Conservation (phyloP, 805 yeast genomes). For the Metschnikowia lunata region DNA sequence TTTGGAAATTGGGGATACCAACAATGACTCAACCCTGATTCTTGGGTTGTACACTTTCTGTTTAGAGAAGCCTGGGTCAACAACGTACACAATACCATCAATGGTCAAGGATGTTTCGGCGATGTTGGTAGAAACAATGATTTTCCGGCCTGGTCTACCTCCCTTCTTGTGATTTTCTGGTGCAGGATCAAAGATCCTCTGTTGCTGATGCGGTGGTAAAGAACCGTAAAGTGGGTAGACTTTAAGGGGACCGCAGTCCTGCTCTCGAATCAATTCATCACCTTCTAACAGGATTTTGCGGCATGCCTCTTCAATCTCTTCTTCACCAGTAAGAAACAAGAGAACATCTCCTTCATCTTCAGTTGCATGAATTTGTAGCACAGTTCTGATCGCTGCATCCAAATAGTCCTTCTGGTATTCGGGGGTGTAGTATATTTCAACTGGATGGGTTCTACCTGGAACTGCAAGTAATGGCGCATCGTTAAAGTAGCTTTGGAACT, state of each 20-base stretch:
- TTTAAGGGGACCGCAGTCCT: slow-evolving; percentile 80
- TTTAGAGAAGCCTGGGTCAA: slow-evolving; percentile 95
- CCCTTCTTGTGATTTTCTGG: slow-evolving; percentile 65
- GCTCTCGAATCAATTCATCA: slow-evolving; percentile 84
- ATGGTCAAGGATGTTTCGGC: slow-evolving; percentile 98
- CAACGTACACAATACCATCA: slow-evolving; percentile 95
- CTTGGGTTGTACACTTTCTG: slow-evolving; percentile 96
- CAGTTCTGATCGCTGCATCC: slow-evolving; percentile 94
- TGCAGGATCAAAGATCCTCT: slow-evolving; percentile 88
- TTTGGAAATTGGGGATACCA: slow-evolving; percentile 94
- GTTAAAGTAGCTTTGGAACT: slow-evolving; percentile 84
- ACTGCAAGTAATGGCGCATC: slow-evolving; percentile 93
- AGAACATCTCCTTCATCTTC: slow-evolving; percentile 91
- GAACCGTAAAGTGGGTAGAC: slow-evolving; percentile 97
- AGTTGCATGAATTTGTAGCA: slow-evolving; percentile 92
- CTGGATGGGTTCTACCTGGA: slow-evolving; percentile 97
- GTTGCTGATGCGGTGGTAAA: slow-evolving; percentile 93
- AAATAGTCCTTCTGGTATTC: slow-evolving; percentile 93
- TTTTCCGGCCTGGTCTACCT: slow-evolving; percentile 93
- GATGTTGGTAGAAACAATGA: slow-evolving; percentile 87
- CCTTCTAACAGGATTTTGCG: slow-evolving; percentile 82
- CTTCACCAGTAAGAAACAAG: slow-evolving; percentile 91
- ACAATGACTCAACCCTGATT: slow-evolving; percentile 87
- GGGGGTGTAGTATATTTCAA: slow-evolving; percentile 93
- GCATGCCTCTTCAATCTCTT: slow-evolving; percentile 96